Base-by-base conservation (phyloP, 306 rosid genomes). In the Vachellia pachyceras region DNA sequence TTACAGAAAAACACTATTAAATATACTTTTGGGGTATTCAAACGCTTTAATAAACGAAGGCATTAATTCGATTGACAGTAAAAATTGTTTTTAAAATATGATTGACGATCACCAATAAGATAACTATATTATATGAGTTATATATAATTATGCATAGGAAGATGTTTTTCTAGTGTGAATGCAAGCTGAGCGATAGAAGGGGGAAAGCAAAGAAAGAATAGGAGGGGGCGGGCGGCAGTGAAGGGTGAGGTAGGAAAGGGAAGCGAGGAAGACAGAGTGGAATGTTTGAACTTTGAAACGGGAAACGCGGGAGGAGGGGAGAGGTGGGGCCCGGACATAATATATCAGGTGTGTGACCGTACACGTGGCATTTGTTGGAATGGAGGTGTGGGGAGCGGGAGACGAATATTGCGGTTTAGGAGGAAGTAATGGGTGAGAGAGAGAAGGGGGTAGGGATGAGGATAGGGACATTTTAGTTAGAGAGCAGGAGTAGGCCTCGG, bases 391-490 rank as follows among this genome's bases (percentile, higher is more conserved):
- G 66, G 66, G 4, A 7, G 63, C 7, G 18, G 40, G 33, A 29
- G 44, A 74, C 82, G 89, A 89, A 91, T 89, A 89, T 89, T 80
- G 66, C 66, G 44, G 85, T 79, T 81, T 81, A 49, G 87, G 90
- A 91, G 86, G 87, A 83, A 83, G 79, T 79, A 44, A 79, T 72
- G 25, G 8, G 40, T 39, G 67, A 10, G 17, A 58, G 2, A 12
- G 36, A 58, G 36, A 7, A 0, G 68, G 29, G 13, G n/a, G 40
- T 13, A 61, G 18, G 35, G 12, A 60, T 0, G 0, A 11, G 39
- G 25, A 25, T 60, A 29, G 68, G 40, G 68, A 12, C 67, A 11
- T 25, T 11, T 3, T 23, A 58, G 65, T 23, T 22, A 58, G 35
- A 58, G 35, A 0, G 33, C 33, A 57, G 22, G 2, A 50, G 57